Base-by-base conservation (phyloP, 441 rosid species). In the Euphorbia celastroides region DNA sequence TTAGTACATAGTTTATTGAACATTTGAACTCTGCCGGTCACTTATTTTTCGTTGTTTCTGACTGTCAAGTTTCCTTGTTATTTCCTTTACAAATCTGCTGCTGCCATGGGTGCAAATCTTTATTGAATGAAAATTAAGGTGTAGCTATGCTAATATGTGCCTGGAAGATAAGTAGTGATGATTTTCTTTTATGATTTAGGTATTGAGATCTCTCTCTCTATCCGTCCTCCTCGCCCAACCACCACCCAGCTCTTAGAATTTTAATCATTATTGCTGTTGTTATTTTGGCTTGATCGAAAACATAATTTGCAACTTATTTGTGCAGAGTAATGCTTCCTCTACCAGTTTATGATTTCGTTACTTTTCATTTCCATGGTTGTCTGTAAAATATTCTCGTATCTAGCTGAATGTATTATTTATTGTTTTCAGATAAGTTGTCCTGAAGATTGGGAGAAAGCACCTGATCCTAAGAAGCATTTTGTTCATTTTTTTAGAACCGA, bases 401-500 rank as follows among this genome's bases (percentile, higher is more conserved):
- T 72, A 67, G 57, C 60, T 63, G 42, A 52, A 63, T 70, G 11
- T 51, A 2, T 31, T 31, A 7, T 38, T 64, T 65, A 62, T 72
- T 62, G 68, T 83, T 86, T 44, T 72, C 92, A 93, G 98, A 78
- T 96, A 66, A 79, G 97, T 76, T 83, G 78, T 66, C 96, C 97
- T 70, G 96, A 96, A 80, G 97, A 92, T 58, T 93, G 91, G 92
- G 75, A 89, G 51, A 80, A 73, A 71, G 78, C 66, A 22, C 86
- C 88, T 59, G 98, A 96, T 71, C 87, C 96, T 58, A 93, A 83
- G 84, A 96, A 93, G 77, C 77, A 84, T 72, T 93, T 96, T 79
- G 98, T 96, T 67, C 80, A 83, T 51, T 96, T 92, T 83, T 96
- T 90, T 73, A 97, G 99, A 76, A 92, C 99, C n/a, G 72, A 88